These are phyloP conservation scores for Plantago elongata DNA, from an alignment of 257 asterid genomes.

Conservation along the genomic window DNA sequence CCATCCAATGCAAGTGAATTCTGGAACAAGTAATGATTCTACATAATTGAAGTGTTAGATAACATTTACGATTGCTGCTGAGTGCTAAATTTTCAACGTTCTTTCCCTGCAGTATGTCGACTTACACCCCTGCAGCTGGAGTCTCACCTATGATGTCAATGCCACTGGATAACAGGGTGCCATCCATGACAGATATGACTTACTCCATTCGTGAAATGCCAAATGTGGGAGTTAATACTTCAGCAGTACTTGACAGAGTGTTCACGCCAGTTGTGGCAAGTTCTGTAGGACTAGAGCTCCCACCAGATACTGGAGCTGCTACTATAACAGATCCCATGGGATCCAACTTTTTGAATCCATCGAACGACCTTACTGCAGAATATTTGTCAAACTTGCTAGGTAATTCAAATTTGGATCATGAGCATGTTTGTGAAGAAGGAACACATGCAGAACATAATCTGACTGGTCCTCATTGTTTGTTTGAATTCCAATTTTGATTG, in stretches of 20 bases:
- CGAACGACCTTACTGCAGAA: conserved; percentile 88
- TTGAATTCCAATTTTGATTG: conserved; percentile 31
- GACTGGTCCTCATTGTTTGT: conserved; percentile 1
- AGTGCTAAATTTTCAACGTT: background rate
- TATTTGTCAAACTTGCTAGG: conserved; percentile 71
- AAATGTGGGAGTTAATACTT: conserved; percentile 74
- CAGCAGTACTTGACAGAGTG: conserved; percentile 64
- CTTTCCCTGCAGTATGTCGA: conserved; percentile 54
- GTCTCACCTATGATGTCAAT: conserved; percentile 38
- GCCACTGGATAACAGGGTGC: conserved; percentile 60
- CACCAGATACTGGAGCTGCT: conserved; percentile 73
- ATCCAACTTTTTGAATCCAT: conserved; percentile 66
- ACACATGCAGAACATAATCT: background rate
- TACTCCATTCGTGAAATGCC: conserved; percentile 87
- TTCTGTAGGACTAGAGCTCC: conserved; percentile 73
- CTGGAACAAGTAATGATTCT: conserved; percentile 66
- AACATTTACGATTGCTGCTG: background rate
- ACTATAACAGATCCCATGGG: conserved; percentile 77
- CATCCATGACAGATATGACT: conserved; percentile 75
- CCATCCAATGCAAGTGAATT: conserved; percentile 79
- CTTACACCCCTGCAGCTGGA: conserved; percentile 46
- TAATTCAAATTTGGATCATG: conserved; percentile 17
- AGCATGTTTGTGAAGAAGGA: background rate
- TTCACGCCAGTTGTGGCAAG: conserved; percentile 76
- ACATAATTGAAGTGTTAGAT: background rate